A percentile compares a stretch with the other conserved stretches of the same genome.
phyloP scores from a whole-genome alignment of 345 rosid genomes.

The Arabidopsis arenosa region DNA sequence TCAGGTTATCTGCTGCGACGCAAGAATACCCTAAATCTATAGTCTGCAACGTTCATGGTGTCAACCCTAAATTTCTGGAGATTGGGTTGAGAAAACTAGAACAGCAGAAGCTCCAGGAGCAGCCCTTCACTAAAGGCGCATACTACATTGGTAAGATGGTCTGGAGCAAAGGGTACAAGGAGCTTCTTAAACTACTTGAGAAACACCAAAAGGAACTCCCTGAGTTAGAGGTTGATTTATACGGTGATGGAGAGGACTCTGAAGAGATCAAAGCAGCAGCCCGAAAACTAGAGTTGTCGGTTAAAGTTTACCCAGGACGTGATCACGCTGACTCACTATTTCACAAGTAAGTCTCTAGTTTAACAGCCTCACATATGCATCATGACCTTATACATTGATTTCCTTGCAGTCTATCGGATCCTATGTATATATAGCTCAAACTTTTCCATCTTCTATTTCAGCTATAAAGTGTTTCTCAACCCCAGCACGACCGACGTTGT shows the following conservation, averaged over 20 bases:
- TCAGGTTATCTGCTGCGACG: slow-evolving; percentile 92
- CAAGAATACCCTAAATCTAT: slow-evolving; percentile 85
- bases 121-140: slow-evolving; percentile 73
- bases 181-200: slow-evolving; percentile 72
- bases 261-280: slow-evolving; percentile 71
- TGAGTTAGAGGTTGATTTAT: slow-evolving; percentile 79
- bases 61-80: slow-evolving; percentile 89
- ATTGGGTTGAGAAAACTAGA: slow-evolving; percentile 71
- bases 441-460: slow-evolving; percentile 41
- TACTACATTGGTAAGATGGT: slow-evolving; percentile 97
- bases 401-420: slow-evolving; percentile 8
- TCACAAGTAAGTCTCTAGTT: slow-evolving; percentile 71
- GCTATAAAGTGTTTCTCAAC: slow-evolving; percentile 91
- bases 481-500: slow-evolving; percentile 99
- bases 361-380: slow-evolving; percentile 4
- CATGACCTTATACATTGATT: background rate
- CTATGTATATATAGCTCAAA: background rate
- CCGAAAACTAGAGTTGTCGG: slow-evolving; percentile 56
- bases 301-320: slow-evolving; percentile 77
- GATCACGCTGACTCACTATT: slow-evolving; percentile 90
- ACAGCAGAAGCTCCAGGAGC: slow-evolving; percentile 55
- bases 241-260: slow-evolving; percentile 90
- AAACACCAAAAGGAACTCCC: slow-evolving; percentile 73
- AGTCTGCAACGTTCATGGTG: slow-evolving; percentile 95
- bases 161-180: slow-evolving; percentile 97